A percentile compares a stretch with the other conserved stretches of the same genome.
Evolutionary conservation across 2,329 filamentous ascomycete species (phyloP).

Genomic region (Sphaerulina musiva): DNA sequence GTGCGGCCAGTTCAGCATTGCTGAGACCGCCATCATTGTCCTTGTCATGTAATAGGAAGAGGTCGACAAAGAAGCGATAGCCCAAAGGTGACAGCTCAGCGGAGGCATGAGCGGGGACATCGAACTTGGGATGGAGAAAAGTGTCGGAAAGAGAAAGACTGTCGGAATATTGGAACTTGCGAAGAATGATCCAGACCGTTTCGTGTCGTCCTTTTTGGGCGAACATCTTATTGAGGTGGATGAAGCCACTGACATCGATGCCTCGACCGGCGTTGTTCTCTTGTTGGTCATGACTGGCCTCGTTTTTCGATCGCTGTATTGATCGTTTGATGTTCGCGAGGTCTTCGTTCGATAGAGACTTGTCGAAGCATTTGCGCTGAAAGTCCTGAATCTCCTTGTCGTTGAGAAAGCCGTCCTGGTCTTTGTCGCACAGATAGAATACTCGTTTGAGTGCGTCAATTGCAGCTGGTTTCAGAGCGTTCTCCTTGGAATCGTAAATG

Average conservation of each 20-base stretch:
- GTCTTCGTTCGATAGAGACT: conserved; percentile 72
- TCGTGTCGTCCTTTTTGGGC: conserved; percentile 96
- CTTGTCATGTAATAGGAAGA: conserved; percentile 92
- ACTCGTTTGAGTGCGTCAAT: conserved; percentile 80
- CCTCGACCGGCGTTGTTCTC: conserved; percentile 51
- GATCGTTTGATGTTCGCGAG: conserved; percentile 85
- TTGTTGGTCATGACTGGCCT: conserved; percentile 15
- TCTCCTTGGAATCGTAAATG: conserved; percentile 92
- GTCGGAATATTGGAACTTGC: conserved; percentile 94
- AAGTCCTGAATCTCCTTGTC: conserved; percentile 88
- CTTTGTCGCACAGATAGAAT: conserved; percentile 93
- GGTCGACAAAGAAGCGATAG: conserved; percentile 94
- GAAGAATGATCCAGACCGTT: conserved; percentile 94
- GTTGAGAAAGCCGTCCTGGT: conserved; percentile 87
- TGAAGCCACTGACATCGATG: conserved; percentile 74
- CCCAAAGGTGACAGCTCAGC: conserved; percentile 90
- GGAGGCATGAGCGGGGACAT: conserved; percentile 85
- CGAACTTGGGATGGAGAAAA: conserved; percentile 88
- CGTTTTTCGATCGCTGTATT: conserved; percentile 53
- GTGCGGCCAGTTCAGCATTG: conserved; percentile 70
- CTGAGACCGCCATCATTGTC: conserved; percentile 95
- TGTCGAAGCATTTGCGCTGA: conserved; percentile 86
- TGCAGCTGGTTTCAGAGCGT: conserved; percentile 76
- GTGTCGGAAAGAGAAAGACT: conserved; percentile 84
- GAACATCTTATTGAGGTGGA: conserved; percentile 90